These are phyloP conservation scores for Paraphoma chrysanthemicola DNA, from an alignment of 2,329 filamentous ascomycete genomes.

Conservation along the genomic window DNA sequence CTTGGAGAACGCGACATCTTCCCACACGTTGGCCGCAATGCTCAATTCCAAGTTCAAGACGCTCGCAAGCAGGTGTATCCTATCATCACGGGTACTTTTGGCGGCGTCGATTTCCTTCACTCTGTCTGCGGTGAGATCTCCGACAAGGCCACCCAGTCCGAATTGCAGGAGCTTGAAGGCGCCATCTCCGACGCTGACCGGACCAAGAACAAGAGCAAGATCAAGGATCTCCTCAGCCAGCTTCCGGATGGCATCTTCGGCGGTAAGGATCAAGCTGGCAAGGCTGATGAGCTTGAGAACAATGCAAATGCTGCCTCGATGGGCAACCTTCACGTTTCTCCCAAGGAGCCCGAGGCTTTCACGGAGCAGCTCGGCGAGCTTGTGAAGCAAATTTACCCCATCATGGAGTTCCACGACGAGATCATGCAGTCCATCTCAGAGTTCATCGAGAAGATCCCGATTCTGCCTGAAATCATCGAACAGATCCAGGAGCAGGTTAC, in stretches of 20 bases:
- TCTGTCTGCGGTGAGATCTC: slow-evolving; percentile 81
- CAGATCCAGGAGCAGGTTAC: slow-evolving; percentile 87
- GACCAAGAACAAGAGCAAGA: slow-evolving; percentile 73
- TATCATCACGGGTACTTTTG: slow-evolving; percentile 89
- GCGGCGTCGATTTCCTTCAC: slow-evolving; percentile 92
- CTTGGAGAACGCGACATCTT: slow-evolving; percentile 82
- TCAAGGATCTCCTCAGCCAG: slow-evolving; percentile 81
- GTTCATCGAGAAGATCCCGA: slow-evolving; percentile 83
- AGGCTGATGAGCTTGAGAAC: slow-evolving; percentile 79
- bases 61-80: slow-evolving; percentile 75
- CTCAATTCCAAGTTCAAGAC: slow-evolving; percentile 73
- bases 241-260: slow-evolving; percentile 84
- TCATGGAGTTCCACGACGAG: slow-evolving; percentile 89
- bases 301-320: slow-evolving; percentile 79
- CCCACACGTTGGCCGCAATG: slow-evolving; percentile 81
- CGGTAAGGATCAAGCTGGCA: slow-evolving; percentile 73
- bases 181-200: slow-evolving; percentile 70
- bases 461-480: slow-evolving; percentile 84
- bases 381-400: slow-evolving; percentile 82
- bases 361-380: slow-evolving; percentile 77
- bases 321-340: slow-evolving; percentile 75
- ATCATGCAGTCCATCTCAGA: slow-evolving; percentile 79
- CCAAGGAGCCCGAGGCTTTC: slow-evolving; percentile 83
- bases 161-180: slow-evolving; percentile 87
- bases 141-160: slow-evolving; percentile 90